These are phyloP conservation scores for Lithospermum erythrorhizon DNA, from an alignment of 257 asterid genomes.

Conservation along the genomic window DNA sequence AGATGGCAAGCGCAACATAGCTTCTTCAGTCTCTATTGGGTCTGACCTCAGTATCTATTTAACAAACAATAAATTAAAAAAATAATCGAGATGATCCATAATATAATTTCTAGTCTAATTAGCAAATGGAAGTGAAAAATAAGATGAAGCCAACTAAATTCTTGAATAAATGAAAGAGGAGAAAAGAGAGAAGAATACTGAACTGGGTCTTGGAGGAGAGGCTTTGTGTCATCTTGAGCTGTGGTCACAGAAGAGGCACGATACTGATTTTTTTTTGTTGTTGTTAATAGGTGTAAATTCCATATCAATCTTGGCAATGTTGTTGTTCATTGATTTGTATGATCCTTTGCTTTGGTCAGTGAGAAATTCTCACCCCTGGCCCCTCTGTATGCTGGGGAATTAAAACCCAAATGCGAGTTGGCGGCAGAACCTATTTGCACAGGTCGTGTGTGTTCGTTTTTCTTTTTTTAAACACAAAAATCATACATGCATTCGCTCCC, in stretches of 20 bases:
- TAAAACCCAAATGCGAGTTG: too few species aligned
- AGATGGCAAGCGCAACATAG: conserved; percentile 72
- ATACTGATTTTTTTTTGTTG: conserved; percentile 29
- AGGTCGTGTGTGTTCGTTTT: too few species aligned
- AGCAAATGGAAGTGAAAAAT: too few species aligned
- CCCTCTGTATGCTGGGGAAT: too few species aligned
- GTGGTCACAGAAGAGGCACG: conserved; percentile 58
- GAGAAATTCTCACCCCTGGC: too few species aligned
- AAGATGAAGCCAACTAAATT: too few species aligned
- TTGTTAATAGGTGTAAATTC: conserved; percentile 16
- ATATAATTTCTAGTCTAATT: too few species aligned
- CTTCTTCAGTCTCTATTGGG: conserved; percentile 88
- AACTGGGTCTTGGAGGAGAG: conserved; percentile 72
- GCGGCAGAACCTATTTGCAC: too few species aligned
- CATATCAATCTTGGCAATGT: background rate
- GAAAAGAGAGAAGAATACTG: background rate
- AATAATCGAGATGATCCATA: too few species aligned
- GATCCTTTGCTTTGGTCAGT: conserved; percentile 1
- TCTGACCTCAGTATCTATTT: conserved; percentile 67
- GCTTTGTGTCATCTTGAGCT: conserved; percentile 71
- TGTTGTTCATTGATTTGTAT: conserved; percentile 19
- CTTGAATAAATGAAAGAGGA: too few species aligned
- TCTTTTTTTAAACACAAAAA: too few species aligned
- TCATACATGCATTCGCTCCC: too few species aligned
- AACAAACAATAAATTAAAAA: background rate